These are phyloP conservation scores for Pythium aristosporum DNA, from an alignment of 352 stramenopile species.

Conservation along the genomic window DNA sequence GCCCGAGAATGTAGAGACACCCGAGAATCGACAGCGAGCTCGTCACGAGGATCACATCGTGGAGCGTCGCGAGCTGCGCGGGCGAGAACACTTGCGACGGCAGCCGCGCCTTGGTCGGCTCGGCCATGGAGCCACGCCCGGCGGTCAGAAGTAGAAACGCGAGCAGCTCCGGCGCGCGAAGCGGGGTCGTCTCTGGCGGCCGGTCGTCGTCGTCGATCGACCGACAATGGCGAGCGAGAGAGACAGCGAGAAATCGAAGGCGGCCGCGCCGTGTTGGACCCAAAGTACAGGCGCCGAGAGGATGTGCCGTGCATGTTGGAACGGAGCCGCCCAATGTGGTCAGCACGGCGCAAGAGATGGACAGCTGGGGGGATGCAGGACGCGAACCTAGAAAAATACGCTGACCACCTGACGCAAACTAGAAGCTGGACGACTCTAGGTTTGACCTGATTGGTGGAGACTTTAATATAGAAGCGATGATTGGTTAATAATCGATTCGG, in stretches of 20 bases:
- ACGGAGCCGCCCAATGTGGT: conserved; percentile 22
- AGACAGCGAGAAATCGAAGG: background rate
- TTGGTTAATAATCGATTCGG: no score
- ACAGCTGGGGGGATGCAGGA: background rate
- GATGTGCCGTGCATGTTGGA: conserved; percentile 2
- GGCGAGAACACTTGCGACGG: conserved; percentile 11
- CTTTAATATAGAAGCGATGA: background rate
- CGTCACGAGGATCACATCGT: conserved; percentile 23
- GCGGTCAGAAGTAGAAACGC: background rate
- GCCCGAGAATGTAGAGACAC: conserved; percentile 28
- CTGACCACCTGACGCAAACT: background rate
- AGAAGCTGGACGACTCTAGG: conserved; percentile 1
- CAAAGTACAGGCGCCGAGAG: background rate
- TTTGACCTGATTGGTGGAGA: conserved; percentile 20
- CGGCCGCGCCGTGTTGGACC: background rate
- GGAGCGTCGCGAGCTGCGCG: conserved; percentile 22
- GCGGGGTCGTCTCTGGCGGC: background rate
- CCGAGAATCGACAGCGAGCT: conserved; percentile 22
- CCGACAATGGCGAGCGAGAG: background rate
- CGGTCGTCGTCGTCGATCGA: background rate
- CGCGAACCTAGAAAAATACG: background rate
- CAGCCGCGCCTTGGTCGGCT: background rate
- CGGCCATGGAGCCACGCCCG: conserved; percentile 6
- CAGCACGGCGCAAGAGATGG: conserved; percentile 14
- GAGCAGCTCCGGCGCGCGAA: background rate